A percentile compares a stretch with the other conserved stretches of the same genome.
phyloP scores from a whole-genome alignment of 148 eudicot genomes.

The Vaccinium corymbosum region DNA sequence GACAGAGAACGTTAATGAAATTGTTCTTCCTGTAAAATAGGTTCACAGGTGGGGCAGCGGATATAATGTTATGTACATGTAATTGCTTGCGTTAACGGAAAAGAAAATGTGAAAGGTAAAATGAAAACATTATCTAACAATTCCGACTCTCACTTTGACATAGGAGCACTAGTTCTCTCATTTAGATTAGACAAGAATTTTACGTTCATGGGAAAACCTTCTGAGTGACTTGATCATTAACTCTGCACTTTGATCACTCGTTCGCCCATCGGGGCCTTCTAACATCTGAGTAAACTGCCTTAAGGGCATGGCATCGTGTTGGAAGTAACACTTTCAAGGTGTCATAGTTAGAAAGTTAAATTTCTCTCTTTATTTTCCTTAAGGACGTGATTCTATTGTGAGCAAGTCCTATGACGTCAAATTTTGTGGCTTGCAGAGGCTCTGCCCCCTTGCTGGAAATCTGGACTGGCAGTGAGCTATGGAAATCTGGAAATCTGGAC shows the following conservation, averaged over 20 bases:
- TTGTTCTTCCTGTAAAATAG: neutral
- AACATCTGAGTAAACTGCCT: neutral
- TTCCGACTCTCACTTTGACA: neutral
- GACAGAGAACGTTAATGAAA: neutral
- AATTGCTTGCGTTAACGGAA: neutral
- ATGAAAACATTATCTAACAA: neutral
- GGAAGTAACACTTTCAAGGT: too few relatives aligned
- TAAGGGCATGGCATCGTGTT: too few relatives aligned
- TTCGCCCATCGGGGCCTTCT: neutral
- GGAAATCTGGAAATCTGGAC: too few relatives aligned
- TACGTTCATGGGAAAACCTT: neutral
- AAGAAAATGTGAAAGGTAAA: neutral
- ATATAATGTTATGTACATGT: neutral
- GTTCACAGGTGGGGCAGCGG: neutral
- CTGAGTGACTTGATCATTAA: neutral
- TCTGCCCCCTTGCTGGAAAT: too few relatives aligned
- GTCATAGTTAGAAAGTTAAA: too few relatives aligned
- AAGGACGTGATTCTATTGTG: too few relatives aligned
- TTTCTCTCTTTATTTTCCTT: too few relatives aligned
- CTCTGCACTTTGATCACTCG: neutral
- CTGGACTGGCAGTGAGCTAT: too few relatives aligned
- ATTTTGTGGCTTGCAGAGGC: too few relatives aligned
- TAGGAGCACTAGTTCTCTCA: neutral
- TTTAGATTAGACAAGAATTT: neutral
- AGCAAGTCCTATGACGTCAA: too few relatives aligned